A percentile compares a stretch with the other conserved stretches of the same genome.
Conservation (phyloP, 2,329 filamentous ascomycete genomes). For the Phoma herbarum region DNA sequence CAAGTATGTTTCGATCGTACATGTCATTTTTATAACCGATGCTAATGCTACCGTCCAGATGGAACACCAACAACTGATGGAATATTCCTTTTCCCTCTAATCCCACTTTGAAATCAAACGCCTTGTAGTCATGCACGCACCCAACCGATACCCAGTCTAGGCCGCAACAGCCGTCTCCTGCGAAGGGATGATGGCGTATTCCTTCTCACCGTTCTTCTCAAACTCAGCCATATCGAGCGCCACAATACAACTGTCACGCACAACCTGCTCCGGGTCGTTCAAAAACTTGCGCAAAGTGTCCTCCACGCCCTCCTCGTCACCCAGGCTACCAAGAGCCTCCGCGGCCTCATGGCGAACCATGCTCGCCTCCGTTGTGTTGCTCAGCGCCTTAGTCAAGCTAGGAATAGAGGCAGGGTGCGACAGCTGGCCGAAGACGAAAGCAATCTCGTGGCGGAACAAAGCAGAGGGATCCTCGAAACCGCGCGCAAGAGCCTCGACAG, state of each 20-base stretch:
- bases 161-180: conserved; percentile 42
- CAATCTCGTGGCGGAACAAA: conserved; percentile 96
- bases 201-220: conserved; percentile 84
- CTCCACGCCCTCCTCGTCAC: conserved; percentile 92
- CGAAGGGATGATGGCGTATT: conserved; percentile 87
- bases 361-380: conserved; percentile 81
- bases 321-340: conserved; percentile 92
- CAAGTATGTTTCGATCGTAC: conserved; percentile 67
- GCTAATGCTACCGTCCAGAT: conserved; percentile 47
- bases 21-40: conserved; percentile 1
- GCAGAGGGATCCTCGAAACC: conserved; percentile 87
- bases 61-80: conserved; percentile 69
- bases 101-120: conserved; percentile 33
- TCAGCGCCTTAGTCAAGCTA: conserved; percentile 79
- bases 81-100: conserved; percentile 28
- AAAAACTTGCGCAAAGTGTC: conserved; percentile 83
- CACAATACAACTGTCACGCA: conserved; percentile 92
- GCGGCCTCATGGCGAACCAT: conserved; percentile 99
- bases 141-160: conserved; percentile 19
- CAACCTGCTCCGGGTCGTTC: conserved; percentile 89
- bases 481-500: conserved; percentile 83
- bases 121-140: conserved; percentile 33
- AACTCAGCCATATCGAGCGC: conserved; percentile 98
- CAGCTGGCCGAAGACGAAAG: conserved; percentile 96
- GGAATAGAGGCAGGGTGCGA: conserved; percentile 97